Percentiles rank a stretch among this genome's conserved stretches.
Conservation (phyloP, 768 basidiomycete species). For the Boletus patriciae region DNA sequence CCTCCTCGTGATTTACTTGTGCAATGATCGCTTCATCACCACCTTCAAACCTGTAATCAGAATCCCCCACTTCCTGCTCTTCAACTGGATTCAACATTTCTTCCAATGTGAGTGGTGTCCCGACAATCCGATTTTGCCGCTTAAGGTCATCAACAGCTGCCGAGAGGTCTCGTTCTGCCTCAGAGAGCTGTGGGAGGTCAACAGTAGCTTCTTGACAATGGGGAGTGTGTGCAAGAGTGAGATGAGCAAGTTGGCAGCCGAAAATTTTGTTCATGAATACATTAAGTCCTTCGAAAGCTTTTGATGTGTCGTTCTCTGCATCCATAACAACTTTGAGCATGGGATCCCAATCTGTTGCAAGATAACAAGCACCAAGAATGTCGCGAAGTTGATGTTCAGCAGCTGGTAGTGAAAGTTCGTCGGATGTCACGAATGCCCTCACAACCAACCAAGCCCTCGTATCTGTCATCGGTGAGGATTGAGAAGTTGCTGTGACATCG, state of each 20-base stretch:
- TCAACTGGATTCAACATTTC: not conserved
- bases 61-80: not conserved
- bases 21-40: not conserved
- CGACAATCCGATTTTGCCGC: not conserved
- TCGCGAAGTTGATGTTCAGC: too few relatives aligned
- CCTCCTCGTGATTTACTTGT: not conserved
- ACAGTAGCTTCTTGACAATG: too few relatives aligned
- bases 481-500: not conserved
- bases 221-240: not conserved
- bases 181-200: not conserved
- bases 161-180: not conserved
- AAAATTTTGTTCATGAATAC: not conserved
- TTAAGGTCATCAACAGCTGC: not conserved
- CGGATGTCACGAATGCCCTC: too few relatives aligned
- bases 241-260: not conserved
- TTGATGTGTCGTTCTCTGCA: too few relatives aligned
- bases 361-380: too few relatives aligned
- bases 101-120: not conserved
- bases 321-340: too few relatives aligned
- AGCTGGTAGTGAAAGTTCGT: too few relatives aligned
- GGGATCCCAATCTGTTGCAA: too few relatives aligned
- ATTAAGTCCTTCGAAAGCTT: too few relatives aligned
- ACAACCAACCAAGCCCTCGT: not conserved
- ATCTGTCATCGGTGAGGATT: not conserved
- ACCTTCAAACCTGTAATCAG: not conserved